Evolutionary conservation across 2,329 filamentous ascomycete genomes (phyloP), one percentile per base, ranked within the genome.

Genomic region (Pseudocercospora fijiensis): DNA sequence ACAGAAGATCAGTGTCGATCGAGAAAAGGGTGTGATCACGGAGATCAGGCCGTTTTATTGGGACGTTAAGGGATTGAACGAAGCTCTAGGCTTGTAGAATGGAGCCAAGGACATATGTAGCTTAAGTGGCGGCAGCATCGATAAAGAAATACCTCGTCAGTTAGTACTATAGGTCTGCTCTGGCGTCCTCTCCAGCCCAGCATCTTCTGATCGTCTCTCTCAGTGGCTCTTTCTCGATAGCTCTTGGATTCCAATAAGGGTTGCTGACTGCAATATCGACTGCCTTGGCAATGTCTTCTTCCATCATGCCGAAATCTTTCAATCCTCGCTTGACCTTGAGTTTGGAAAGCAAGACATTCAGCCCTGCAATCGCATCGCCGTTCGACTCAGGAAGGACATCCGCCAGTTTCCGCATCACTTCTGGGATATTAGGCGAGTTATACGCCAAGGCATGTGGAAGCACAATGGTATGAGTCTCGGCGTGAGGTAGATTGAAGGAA

Each of bases 361-460:
- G 69, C 0, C 86, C 86, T 22, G 78, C 76, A 20, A 85, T 81
- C 1, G 85, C 84, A 73, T 88, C 84, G 0, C 85, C 85, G 26
- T 86, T 76, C 66, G 83, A 85, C 1, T 77, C 84, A 0, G 85
- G 85, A 9, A 88, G 72, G 1, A 76, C 82, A 1, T 78, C 79
- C 0, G 84, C 85, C 27, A 89, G 71, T 65, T 78, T 79, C 57
- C 76, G 75, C 81, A 87, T 84, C 0, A 79, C 80, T 2, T 81
- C 78, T 0, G 84, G 82, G 1, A 86, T 80, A 0, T 75, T 77
- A 0, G 85, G 84, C 0, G 84, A 83, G 66, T 88, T 88, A 72
- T 88, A 89, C 2, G 86, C 83, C 2, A 89, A 75, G 0, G 85
- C 84, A 69, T 89, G 86, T 0, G 86, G 86, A 7, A 89, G 77